Base-by-base conservation (phyloP, 2,329 filamentous ascomycete genomes). In the Sporothrix mexicana region DNA sequence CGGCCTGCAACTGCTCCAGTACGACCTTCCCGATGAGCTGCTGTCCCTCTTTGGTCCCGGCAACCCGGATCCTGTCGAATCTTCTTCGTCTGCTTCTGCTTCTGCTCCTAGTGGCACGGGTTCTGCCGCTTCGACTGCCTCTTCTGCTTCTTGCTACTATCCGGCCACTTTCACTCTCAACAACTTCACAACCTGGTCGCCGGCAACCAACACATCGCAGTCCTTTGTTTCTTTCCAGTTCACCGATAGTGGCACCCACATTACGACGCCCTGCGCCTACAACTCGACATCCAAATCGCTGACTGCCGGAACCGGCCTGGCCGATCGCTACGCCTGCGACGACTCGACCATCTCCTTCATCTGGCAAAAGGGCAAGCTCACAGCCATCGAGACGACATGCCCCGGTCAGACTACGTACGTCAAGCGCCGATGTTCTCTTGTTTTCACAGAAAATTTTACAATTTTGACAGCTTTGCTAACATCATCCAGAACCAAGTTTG, bases 381-480 rank as follows among this genome's bases (percentile, higher is more conserved):
- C 81, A n/a, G 74, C 86, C 77, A 79, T 86, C 59, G 84, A 88
- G 79, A 79, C 79, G 41, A 79, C 83, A 15, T 88, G 85, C 76
- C 80, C 82, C 0, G 76, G 76, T 51, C 59, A 71, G 73, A 73
- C 75, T 6, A n/a, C 49, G 71, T 74, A 72, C 1, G 73, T 41
- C 25, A 15, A 30, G 15, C 6, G 7, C 7, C 13, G 15, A 2
- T 13, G 30, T n/a, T n/a, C 36, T 17, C 30, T 23, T 47, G 45
- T 45, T 67, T 57, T 49, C 20, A 30, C n/a, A 36, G 30, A 25
- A 59, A 30, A n/a, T n/a, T 57, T 10, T 23, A 12, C 49, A 51
- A 25, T 25, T 30, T 17, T 59, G 13, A 30, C 57, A 53, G 20
- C n/a, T 20, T 2, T 13, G 25, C 30, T 70, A 13, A 69, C 30